Evolutionary conservation across 2,329 filamentous ascomycete genomes (phyloP).

Genomic region (Cercospora janseana): DNA sequence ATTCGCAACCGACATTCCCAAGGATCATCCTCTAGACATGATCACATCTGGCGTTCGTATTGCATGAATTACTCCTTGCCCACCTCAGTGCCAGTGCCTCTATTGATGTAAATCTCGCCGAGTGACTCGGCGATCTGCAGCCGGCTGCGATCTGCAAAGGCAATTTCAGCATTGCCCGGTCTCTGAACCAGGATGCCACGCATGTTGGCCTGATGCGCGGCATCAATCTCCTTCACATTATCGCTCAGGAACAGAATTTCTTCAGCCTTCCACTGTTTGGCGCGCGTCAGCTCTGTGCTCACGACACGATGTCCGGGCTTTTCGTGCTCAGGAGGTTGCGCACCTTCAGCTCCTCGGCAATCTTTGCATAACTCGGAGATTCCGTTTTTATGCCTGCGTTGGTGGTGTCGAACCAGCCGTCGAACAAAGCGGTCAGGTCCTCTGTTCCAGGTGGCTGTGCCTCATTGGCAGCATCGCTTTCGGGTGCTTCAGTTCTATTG

Average conservation of each 20-base stretch:
- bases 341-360: slow-evolving; percentile 50
- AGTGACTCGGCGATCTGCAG: slow-evolving; percentile 31
- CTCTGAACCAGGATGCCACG: slow-evolving; percentile 51
- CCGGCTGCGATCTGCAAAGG: slow-evolving; percentile 45
- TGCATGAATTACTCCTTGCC: slow-evolving; percentile 5
- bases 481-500: slow-evolving; percentile 10
- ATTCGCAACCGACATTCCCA: no score
- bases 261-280: slow-evolving; percentile 42
- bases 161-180: slow-evolving; percentile 67
- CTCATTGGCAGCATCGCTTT: slow-evolving; percentile 7
- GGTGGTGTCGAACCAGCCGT: slow-evolving; percentile 74
- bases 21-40: no score
- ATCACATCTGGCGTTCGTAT: no score
- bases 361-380: slow-evolving; percentile 64
- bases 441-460: slow-evolving; percentile 43
- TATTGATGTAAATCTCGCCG: slow-evolving; percentile 25
- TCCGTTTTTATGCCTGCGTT: slow-evolving; percentile 76
- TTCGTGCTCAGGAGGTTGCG: slow-evolving; percentile 3
- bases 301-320: not conserved
- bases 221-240: slow-evolving; percentile 61
- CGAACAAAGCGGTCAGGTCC: slow-evolving; percentile 60
- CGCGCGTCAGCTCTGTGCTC: slow-evolving; percentile 18
- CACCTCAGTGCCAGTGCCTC: slow-evolving; percentile 11
- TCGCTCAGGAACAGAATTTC: slow-evolving; percentile 79
- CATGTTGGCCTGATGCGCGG: slow-evolving; percentile 45